A percentile compares a stretch with the other conserved stretches of the same genome.
Evolutionary conservation across 2,329 filamentous ascomycete genomes (phyloP).

Genomic region (Sphaerostilbella broomeana): DNA sequence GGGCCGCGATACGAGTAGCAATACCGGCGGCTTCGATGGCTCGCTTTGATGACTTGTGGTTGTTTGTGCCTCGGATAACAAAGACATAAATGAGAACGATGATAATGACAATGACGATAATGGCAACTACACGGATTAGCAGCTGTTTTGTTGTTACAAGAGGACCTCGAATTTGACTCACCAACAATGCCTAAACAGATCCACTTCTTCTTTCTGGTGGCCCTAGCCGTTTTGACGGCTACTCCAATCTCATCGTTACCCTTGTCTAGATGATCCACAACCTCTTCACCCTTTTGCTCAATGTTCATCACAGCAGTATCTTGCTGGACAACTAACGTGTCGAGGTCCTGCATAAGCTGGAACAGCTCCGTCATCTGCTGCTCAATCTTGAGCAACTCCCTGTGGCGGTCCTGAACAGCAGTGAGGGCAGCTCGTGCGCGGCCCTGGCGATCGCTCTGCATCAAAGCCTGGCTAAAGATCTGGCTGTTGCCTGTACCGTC

Average conservation of each 20-base stretch:
- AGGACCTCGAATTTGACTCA: constrained; percentile 29
- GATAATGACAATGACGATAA: constrained; percentile 47
- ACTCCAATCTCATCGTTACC: constrained; percentile 76
- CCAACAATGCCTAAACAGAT: constrained; percentile 74
- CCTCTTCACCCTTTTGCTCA: constrained; percentile 80
- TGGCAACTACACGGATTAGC: constrained; percentile 39
- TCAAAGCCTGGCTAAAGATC: constrained; percentile 81
- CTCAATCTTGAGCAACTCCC: constrained; percentile 87
- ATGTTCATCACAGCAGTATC: constrained; percentile 74
- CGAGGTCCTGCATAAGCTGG: constrained; percentile 84
- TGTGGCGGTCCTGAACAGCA: constrained; percentile 76
- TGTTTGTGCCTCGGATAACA: constrained; percentile 29
- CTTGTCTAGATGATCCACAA: constrained; percentile 75
- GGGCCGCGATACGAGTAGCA: not conserved
- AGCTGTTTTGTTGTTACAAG: not conserved
- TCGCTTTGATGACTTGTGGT: too few relatives aligned
- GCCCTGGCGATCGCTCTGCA: constrained; percentile 73
- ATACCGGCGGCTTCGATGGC: constrained; percentile 16
- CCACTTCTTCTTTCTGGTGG: constrained; percentile 92
- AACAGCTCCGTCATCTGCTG: constrained; percentile 80
- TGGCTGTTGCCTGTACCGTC: constrained; percentile 66
- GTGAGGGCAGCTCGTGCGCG: constrained; percentile 73
- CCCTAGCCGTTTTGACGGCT: constrained; percentile 75
- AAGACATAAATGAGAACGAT: constrained; percentile 44
- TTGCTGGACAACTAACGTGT: constrained; percentile 78